Base-by-base conservation (phyloP, 371 early-diverging fungal species). In the Actinomortierella ambigua region DNA sequence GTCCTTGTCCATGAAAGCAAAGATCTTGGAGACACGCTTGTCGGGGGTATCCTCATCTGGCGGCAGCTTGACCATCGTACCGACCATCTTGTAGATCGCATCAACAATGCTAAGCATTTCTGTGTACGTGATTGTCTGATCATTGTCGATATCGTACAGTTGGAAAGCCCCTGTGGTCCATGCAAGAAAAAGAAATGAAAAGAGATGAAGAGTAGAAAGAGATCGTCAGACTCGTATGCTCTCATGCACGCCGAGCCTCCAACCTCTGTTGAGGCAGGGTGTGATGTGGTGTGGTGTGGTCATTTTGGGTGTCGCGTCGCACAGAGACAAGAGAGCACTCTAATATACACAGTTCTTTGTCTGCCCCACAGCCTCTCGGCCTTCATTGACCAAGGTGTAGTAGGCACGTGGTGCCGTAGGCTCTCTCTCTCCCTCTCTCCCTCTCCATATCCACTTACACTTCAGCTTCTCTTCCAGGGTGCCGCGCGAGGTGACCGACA, bases 61-160 rank as follows among this genome's bases (percentile, higher is more conserved):
- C n/a, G 95, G 94, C 63, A 96, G 71, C 66, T 92, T 91, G 44
- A 91, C 90, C 90, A 92, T 93, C 58, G 86, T 89, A 13, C 95
- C 97, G 0, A 96, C 92, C 95, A 96, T 94, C 65, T 90, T 91
- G 76, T 96, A 96, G 49, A 98, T 93, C 6, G 98, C 93, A 48
- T 93, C 90, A 9, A 96, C 97, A 53, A 96, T 92, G 58, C 77
- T 79, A 44, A 93, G 65, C 95, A 97, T 95, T 80, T 98, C 98
- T 14, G 89, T 90, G 27, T 84, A 84, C 18, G 94, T 88, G 60
- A 98, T 94, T 69, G 80, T 86, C 20, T 95, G 93, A 71, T 98
- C 95, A 57, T 90, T 84, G 68, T 98, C 90, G 40, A 95, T 90
- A 78, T 98, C 98, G 61, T 96, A 97, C 58, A 98, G 76, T 82